These are phyloP conservation scores for Dionaea muscipula DNA, from an alignment of 179 eudicot species.

Conservation along the genomic window DNA sequence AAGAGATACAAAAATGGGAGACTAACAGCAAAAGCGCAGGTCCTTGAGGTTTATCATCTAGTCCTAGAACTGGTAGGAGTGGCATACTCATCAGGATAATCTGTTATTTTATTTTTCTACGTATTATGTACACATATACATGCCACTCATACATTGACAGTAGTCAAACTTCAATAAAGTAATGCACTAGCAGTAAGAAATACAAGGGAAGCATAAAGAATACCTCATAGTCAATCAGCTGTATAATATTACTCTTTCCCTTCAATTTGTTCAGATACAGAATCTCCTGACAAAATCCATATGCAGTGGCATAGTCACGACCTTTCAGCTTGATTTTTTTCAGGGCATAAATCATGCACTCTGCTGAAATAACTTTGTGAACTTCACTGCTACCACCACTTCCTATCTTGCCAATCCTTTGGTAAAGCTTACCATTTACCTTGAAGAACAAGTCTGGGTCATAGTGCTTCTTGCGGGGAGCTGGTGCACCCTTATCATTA, in stretches of 20 bases:
- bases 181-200: not conserved
- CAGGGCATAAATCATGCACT: conserved; percentile 79
- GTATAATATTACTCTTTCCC: conserved; percentile 83
- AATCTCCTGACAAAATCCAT: conserved; percentile 95
- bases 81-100: no score
- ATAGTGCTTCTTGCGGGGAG: conserved; percentile 56
- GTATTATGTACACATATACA: not conserved
- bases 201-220: conserved; percentile 5
- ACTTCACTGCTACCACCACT: conserved; percentile 99
- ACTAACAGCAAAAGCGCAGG: no score
- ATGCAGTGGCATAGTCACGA: conserved; percentile 90
- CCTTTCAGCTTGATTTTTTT: conserved; percentile 94
- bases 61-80: no score
- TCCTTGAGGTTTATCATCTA: no score
- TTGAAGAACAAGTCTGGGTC: conserved; percentile 84
- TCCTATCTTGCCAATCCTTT: conserved; percentile 97
- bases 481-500: conserved; percentile 27
- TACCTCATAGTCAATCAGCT: conserved; percentile 95
- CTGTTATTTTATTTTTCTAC: no score
- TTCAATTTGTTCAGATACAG: conserved; percentile 62
- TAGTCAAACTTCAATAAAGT: not conserved
- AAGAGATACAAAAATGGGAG: no score
- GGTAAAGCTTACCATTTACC: conserved; percentile 88
- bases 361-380: conserved; percentile 90
- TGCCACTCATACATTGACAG: not conserved